phyloP scores from a whole-genome alignment of 345 rosid species.

The Syzygium oleosum region DNA sequence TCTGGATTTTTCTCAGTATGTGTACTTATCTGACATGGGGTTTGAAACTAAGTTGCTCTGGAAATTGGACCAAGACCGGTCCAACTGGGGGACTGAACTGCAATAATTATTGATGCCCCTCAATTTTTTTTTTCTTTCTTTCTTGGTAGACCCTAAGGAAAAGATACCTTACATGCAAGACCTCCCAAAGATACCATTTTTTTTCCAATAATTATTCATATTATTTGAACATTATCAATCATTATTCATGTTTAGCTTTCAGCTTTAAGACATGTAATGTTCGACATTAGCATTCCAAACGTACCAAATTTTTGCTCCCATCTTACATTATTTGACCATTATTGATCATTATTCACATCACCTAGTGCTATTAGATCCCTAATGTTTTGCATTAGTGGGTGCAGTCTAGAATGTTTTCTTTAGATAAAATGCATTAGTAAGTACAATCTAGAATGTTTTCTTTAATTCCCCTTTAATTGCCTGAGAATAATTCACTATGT shows the following conservation, averaged over 20 bases:
- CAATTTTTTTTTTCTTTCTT: background rate
- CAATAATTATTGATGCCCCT: background rate
- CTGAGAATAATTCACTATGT: background rate
- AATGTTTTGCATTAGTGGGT: background rate
- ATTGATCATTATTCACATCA: background rate
- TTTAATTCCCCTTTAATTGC: background rate
- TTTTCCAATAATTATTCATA: background rate
- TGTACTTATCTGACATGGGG: background rate
- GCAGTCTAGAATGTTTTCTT: background rate
- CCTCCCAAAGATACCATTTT: background rate
- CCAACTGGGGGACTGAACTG: slow-evolving; percentile 2
- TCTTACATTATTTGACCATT: background rate
- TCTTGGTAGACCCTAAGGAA: background rate
- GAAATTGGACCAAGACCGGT: slow-evolving; percentile 78
- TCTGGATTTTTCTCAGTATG: slow-evolving; percentile 13
- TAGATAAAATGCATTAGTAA: background rate
- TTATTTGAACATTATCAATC: background rate
- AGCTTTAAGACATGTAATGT: background rate
- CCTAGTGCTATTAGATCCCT: background rate
- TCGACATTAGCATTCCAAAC: background rate
- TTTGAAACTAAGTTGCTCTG: slow-evolving; percentile 38
- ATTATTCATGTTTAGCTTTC: background rate
- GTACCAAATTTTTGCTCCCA: background rate
- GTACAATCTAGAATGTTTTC: background rate
- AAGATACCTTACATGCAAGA: background rate